Conservation (phyloP, 1,284 basidiomycete species). For the Mycena sp. region DNA sequence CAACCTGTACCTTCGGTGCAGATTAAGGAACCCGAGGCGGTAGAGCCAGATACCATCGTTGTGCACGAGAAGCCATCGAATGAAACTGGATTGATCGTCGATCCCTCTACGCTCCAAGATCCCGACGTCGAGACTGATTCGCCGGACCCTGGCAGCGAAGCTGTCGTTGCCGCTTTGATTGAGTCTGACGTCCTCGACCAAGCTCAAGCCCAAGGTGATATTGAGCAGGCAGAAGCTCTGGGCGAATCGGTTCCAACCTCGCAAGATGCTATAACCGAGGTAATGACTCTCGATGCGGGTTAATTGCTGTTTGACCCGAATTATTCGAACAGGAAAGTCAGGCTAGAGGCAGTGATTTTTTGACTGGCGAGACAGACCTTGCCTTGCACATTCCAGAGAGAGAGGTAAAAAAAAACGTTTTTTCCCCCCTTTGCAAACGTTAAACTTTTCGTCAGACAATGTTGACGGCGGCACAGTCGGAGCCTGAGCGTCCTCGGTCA, state of each 20-base stretch:
- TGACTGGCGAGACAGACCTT: not conserved
- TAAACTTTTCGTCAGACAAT: conserved; percentile 22
- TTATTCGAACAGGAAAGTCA: conserved; percentile 4
- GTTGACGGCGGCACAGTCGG: conserved; percentile 12
- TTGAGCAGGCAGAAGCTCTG: not conserved
- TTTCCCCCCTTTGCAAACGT: not conserved
- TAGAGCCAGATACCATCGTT: not conserved
- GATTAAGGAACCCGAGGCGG: not conserved
- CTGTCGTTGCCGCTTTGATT: conserved; percentile 34
- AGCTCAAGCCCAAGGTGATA: conserved; percentile 11
- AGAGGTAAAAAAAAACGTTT: conserved; percentile 4
- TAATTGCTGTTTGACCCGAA: not conserved
- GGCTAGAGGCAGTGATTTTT: not conserved
- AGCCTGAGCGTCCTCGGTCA: conserved; percentile 31
- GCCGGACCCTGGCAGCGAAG: conserved; percentile 31
- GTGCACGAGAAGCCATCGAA: conserved; percentile 9
- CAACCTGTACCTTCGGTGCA: not conserved
- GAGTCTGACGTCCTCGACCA: conserved; percentile 31
- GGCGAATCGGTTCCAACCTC: not conserved
- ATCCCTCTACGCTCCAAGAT: conserved; percentile 34
- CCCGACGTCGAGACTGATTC: conserved; percentile 32
- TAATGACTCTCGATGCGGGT: not conserved
- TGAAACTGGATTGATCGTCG: conserved; percentile 27
- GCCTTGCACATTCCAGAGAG: not conserved
- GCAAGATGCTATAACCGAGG: conserved; percentile 4